These are phyloP conservation scores for Debaryomycetaceae sp. DNA, from an alignment of 1,139 yeast genomes.

Conservation along the genomic window DNA sequence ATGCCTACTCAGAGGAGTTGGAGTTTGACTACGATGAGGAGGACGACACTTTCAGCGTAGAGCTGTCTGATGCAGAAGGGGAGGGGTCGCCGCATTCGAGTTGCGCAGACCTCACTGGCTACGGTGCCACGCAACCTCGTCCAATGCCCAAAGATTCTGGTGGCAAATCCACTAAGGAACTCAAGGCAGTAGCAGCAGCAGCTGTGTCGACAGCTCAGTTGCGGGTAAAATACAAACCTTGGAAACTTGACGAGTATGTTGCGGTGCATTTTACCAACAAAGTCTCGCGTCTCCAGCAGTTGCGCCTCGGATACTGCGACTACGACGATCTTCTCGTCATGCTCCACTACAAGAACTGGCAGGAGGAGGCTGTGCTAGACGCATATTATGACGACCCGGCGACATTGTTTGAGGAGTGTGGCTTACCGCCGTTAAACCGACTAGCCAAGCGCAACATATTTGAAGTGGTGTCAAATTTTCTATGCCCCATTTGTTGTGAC, in stretches of 20 bases:
- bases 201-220: too few relatives aligned
- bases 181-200: too few relatives aligned
- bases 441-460: slow-evolving; percentile 15
- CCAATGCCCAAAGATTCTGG: too few relatives aligned
- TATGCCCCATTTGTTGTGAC: slow-evolving; percentile 66
- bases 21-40: slow-evolving; percentile 20
- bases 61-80: slow-evolving; percentile 3
- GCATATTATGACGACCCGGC: slow-evolving; percentile 55
- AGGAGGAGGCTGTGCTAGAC: slow-evolving; percentile 66
- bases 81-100: slow-evolving; percentile 2
- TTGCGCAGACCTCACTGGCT: too few relatives aligned
- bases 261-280: slow-evolving; percentile 17
- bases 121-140: too few relatives aligned
- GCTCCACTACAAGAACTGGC: slow-evolving; percentile 67
- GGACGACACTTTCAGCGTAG: slow-evolving; percentile 10
- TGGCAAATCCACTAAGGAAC: too few relatives aligned
- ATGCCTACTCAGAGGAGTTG: slow-evolving; percentile 13
- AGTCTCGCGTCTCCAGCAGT: slow-evolving; percentile 17
- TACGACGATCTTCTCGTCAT: slow-evolving; percentile 45
- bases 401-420: slow-evolving; percentile 42
- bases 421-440: slow-evolving; percentile 26
- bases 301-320: slow-evolving; percentile 27
- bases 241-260: slow-evolving; percentile 26
- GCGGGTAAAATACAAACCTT: slow-evolving; percentile 16
- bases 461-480: slow-evolving; percentile 23